Evolutionary conservation across 139 green algal genomes (phyloP).

Genomic region (Astrephomene gubernaculifera): DNA sequence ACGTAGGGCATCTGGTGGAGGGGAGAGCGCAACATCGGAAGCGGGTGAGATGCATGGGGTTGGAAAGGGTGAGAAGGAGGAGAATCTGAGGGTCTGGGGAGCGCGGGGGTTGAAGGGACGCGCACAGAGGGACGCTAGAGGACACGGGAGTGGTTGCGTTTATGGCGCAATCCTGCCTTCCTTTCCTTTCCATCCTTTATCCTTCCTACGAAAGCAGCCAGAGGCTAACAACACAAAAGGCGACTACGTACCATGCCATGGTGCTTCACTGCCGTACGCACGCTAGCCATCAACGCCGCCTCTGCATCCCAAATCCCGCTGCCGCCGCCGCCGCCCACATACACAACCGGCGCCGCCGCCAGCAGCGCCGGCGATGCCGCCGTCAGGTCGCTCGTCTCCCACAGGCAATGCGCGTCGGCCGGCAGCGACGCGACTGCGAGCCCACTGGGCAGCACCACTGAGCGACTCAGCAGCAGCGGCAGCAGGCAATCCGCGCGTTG

Average conservation of each 20-base stretch:
- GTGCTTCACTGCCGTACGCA: conserved; percentile 21
- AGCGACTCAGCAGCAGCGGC: conserved; percentile 4
- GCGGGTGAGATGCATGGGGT: too few relatives aligned
- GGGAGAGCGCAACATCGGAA: too few relatives aligned
- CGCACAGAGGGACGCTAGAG: neutral
- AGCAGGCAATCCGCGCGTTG: conserved; percentile 24
- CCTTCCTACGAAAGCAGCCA: too few relatives aligned
- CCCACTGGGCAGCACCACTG: neutral
- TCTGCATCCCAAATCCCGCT: conserved; percentile 25
- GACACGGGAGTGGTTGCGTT: too few relatives aligned
- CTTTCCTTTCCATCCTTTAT: too few relatives aligned
- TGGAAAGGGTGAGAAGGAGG: too few relatives aligned
- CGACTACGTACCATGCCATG: conserved; percentile 29
- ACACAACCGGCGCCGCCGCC: conserved; percentile 33
- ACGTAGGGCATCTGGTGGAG: neutral
- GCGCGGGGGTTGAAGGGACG: too few relatives aligned
- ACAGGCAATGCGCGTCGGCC: conserved; percentile 22
- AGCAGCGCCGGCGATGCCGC: conserved; percentile 48
- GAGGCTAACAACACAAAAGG: too few relatives aligned
- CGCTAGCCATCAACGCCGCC: neutral
- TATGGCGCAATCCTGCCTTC: too few relatives aligned
- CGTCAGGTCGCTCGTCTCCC: conserved; percentile 42
- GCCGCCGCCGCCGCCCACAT: neutral
- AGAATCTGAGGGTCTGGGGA: too few relatives aligned
- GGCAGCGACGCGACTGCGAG: neutral